Base-by-base conservation (phyloP, 208 protist genomes). In the Hexamita inflata region DNA sequence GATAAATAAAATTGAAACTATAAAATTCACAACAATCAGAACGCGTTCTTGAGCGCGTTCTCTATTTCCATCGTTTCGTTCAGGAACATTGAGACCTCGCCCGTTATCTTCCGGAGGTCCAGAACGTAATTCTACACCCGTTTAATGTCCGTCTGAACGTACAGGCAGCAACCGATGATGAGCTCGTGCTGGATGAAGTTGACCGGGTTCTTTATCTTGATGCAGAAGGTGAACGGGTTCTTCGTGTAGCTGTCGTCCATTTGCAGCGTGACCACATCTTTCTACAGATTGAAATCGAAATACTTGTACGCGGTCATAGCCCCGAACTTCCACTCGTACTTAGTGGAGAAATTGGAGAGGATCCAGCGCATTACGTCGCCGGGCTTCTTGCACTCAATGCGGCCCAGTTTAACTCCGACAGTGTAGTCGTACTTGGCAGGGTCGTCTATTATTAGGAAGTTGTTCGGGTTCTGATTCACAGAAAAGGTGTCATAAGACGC, bases 31-130 rank as follows among this genome's bases (percentile, higher is more conserved):
- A n/a, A n/a, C n/a, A n/a, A n/a, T n/a, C n/a, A n/a, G n/a, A n/a
- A n/a, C n/a, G n/a, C n/a, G n/a, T 66, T 30, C 15, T 15, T 66
- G 60, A 66, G 15, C 24, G 60, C 60, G 24, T 66, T 15, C 29
- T 30, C 60, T 15, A 66, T 66, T 15, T 19, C 15, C 30, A 38
- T 15, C 19, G 64, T 34, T 30, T 70, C 11, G 35, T 70, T 15
- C 11, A 45, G 35, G 35, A 70, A 70, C 28, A 70, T n/a, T 42
- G 26, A 45, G 11, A 70, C 30, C 64, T 70, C 64, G 11, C 64
- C 64, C 4, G 64, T 70, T 49, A 70, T n/a, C 35, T 49, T 70
- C 15, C 64, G 9, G 2, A 70, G 35, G n/a, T 70, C 64, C 9
- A 70, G 9, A 38, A 70, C 35, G n/a, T 70, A 70, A n/a, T 70